Conservation (phyloP, 768 basidiomycete species). For the Boletus vinaceobasis region DNA sequence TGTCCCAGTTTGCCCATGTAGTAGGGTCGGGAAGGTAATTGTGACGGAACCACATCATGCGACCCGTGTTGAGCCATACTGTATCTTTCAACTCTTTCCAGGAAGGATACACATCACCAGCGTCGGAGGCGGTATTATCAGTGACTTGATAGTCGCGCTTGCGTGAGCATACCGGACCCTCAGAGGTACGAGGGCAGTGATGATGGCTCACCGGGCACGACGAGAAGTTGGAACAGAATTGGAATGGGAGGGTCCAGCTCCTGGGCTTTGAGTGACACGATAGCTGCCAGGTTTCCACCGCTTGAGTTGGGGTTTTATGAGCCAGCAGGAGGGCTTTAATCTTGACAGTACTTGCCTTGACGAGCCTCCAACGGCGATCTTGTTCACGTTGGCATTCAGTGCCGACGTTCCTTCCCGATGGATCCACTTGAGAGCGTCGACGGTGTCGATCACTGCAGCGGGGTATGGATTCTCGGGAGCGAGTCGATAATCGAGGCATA, state of each 20-base stretch:
- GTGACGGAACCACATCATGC: constrained; percentile 70
- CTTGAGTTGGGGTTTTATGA: constrained; percentile 29
- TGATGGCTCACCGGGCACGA: constrained; percentile 50
- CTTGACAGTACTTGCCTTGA: constrained; percentile 46
- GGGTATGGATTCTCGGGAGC: constrained; percentile 72
- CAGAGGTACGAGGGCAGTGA: neutral
- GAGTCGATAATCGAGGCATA: constrained; percentile 69
- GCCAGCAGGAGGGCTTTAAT: neutral
- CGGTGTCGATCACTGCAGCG: constrained; percentile 64
- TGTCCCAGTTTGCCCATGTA: constrained; percentile 63
- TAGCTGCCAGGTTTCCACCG: constrained; percentile 68
- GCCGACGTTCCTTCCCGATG: constrained; percentile 41
- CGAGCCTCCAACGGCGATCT: constrained; percentile 67
- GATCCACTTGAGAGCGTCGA: constrained; percentile 67
- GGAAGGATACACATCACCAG: constrained; percentile 36
- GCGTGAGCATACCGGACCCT: neutral
- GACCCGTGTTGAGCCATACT: constrained; percentile 54
- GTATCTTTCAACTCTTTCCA: constrained; percentile 59
- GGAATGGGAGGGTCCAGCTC: constrained; percentile 47
- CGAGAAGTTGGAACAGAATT: constrained; percentile 60
- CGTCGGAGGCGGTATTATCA: constrained; percentile 60
- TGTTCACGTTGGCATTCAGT: constrained; percentile 47
- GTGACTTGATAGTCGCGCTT: constrained; percentile 35
- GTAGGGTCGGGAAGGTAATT: constrained; percentile 62
- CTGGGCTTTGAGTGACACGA: constrained; percentile 61